These are phyloP conservation scores for Lagenidium giganteum DNA, from an alignment of 352 stramenopile genomes.

Conservation along the genomic window DNA sequence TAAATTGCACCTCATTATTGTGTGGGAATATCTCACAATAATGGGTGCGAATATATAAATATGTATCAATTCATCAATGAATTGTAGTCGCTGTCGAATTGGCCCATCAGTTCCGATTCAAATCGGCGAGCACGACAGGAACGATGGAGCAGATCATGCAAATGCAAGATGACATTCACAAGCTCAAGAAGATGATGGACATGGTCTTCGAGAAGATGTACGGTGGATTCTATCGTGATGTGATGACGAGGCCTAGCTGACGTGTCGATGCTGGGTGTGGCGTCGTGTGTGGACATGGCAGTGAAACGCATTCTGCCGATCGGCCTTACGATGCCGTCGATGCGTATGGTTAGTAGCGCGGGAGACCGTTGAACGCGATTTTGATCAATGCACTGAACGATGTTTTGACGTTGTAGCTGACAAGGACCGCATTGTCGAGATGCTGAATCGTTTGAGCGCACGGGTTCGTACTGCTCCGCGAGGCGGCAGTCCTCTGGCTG, in stretches of 20 bases:
- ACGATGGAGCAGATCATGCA: conserved; percentile 80
- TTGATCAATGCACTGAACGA: not conserved
- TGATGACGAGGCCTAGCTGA: too few relatives aligned
- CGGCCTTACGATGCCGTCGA: conserved; percentile 48
- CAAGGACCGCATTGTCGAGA: conserved; percentile 73
- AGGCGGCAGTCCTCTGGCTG: too few relatives aligned
- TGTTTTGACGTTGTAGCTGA: conserved; percentile 32
- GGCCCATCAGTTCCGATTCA: too few relatives aligned
- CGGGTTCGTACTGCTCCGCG: conserved; percentile 45
- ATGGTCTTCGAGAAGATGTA: conserved; percentile 76
- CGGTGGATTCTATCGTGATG: not conserved
- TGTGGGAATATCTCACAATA: too few relatives aligned
- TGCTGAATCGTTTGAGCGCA: conserved; percentile 75
- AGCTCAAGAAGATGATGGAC: conserved; percentile 86
- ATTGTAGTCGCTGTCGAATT: too few relatives aligned
- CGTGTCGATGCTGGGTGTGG: too few relatives aligned
- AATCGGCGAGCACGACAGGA: too few relatives aligned
- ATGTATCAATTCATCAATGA: too few relatives aligned
- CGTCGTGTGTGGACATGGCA: too few relatives aligned
- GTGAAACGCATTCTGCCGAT: conserved; percentile 40
- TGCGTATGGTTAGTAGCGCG: conserved; percentile 37
- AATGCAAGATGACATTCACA: conserved; percentile 83
- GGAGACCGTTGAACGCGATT: not conserved
- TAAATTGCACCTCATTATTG: too few relatives aligned
- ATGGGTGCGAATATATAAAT: too few relatives aligned